Evolutionary conservation across 176 grass and related monocot species (phyloP).

Genomic region (Pontederia crassipes): DNA sequence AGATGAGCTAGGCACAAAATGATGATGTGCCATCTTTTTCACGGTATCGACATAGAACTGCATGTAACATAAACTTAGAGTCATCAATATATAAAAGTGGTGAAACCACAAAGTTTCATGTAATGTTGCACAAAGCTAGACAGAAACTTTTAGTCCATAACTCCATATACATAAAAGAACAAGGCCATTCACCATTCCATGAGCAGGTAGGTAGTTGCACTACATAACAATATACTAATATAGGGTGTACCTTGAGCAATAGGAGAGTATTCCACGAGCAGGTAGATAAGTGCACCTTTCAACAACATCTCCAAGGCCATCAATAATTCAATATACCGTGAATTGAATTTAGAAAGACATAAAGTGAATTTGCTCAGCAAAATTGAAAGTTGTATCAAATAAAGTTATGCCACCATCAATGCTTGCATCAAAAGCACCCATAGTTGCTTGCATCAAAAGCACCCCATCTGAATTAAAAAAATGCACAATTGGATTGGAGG

Average conservation of each 20-base stretch:
- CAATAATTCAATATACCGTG: constrained; percentile 86
- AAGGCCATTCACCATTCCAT: no score
- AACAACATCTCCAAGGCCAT: constrained; percentile 83
- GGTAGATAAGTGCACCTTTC: no score
- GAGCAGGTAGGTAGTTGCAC: no score
- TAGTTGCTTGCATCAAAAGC: constrained; percentile 70
- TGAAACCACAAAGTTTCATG: no score
- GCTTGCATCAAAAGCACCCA: constrained; percentile 65
- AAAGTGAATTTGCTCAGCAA: neutral
- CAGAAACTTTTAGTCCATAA: no score
- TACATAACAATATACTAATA: neutral
- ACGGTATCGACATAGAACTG: constrained; percentile 91
- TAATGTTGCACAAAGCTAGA: no score
- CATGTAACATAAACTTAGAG: constrained; percentile 15
- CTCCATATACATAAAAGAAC: no score
- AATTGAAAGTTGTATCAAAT: constrained; percentile 48
- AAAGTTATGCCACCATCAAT: constrained; percentile 71
- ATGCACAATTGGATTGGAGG: neutral
- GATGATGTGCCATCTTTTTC: constrained; percentile 80
- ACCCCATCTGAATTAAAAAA: constrained; percentile 55
- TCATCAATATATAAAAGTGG: constrained; percentile 3
- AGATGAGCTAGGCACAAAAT: constrained; percentile 69
- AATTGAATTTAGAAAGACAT: constrained; percentile 17
- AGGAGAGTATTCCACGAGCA: constrained; percentile 66
- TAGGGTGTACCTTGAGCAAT: constrained; percentile 60